Evolutionary conservation across 2,329 filamentous ascomycete species (phyloP), one percentile per base, ranked within the genome.

Genomic region (Pseudofabraea citricarpa): DNA sequence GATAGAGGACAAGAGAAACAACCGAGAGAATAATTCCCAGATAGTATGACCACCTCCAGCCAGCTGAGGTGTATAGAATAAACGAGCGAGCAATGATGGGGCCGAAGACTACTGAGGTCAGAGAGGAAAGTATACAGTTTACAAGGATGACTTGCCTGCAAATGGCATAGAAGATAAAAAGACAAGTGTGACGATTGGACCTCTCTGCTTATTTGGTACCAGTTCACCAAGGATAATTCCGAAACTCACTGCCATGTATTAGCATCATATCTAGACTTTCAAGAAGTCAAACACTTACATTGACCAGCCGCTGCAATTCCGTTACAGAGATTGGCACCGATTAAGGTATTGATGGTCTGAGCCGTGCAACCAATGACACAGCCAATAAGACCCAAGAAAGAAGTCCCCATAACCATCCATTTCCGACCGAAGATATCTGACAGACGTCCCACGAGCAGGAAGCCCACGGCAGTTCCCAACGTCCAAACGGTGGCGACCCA

Each of bases 31-130:
- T 69, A 50, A 70, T 68, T 44, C 66, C 67, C 4, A 76, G 51
- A 50, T 71, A 74, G 54, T 71, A 77, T 43, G 59, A 66, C 69
- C 71, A 74, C 31, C 73, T 62, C 72, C 73, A 77, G 15, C 61
- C 57, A 3, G 63, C 53, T 4, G 50, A 55, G 1, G 71, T 73
- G 38, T 70, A 61, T 19, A 62, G 44, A 43, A 71, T 66, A 27
- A 74, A 63, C 3, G 60, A 56, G n/a, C 67, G 61, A 3, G 71
- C 71, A 42, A 75, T 70, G 33, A 73, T 57, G 15, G 70, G 69
- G 0, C 71, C 73, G 44, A 70, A 68, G 21, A 66, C 61, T 37
- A 29, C 42, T 15, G 29, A 32, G 20, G n/a, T n/a, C n/a, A n/a
- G n/a, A n/a, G n/a, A n/a, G n/a, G n/a, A n/a, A n/a, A n/a, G n/a